These are phyloP conservation scores for Cladophialophora bantiana DNA, from an alignment of 2,329 filamentous ascomycete genomes.

Conservation along the genomic window DNA sequence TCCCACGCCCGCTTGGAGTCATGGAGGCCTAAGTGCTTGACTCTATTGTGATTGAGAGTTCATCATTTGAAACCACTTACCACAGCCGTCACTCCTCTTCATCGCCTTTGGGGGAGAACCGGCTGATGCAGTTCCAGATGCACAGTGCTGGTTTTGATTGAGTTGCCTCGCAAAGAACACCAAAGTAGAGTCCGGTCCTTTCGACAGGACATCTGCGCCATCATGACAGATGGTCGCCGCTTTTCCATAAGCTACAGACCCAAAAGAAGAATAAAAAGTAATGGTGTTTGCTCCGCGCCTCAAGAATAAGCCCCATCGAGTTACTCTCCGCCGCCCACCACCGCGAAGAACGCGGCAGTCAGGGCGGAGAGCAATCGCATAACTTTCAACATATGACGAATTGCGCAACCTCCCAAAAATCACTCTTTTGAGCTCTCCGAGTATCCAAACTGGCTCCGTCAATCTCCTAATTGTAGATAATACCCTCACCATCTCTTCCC, in stretches of 20 bases:
- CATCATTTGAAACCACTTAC: slow-evolving; percentile 75
- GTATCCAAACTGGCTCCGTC: slow-evolving; percentile 19
- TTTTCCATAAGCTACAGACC: slow-evolving; percentile 64
- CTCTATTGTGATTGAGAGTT: slow-evolving; percentile 85
- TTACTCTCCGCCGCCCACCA: slow-evolving; percentile 66
- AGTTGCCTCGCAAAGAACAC: not conserved
- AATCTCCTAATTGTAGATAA: slow-evolving; percentile 35
- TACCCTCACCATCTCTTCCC: slow-evolving; percentile 50
- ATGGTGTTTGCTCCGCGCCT: slow-evolving; percentile 79
- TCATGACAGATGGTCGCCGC: slow-evolving; percentile 47
- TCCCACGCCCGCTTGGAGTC: slow-evolving; percentile 46
- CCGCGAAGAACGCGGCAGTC: slow-evolving; percentile 41
- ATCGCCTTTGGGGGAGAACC: not conserved
- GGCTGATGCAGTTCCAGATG: not conserved
- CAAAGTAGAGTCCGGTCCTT: slow-evolving; percentile 67
- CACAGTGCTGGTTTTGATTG: not conserved
- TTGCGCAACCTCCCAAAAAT: slow-evolving; percentile 53
- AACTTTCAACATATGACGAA: slow-evolving; percentile 95
- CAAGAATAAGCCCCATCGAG: slow-evolving; percentile 99
- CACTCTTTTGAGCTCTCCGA: slow-evolving; percentile 27
- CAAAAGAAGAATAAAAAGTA: slow-evolving; percentile 41
- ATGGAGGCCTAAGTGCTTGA: slow-evolving; percentile 87
- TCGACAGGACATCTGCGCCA: slow-evolving; percentile 68
- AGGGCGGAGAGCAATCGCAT: slow-evolving; percentile 83
- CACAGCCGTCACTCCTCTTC: slow-evolving; percentile 38